Evolutionary conservation across 208 protist genomes (phyloP).

Genomic region (Trypanosoma rangeli): DNA sequence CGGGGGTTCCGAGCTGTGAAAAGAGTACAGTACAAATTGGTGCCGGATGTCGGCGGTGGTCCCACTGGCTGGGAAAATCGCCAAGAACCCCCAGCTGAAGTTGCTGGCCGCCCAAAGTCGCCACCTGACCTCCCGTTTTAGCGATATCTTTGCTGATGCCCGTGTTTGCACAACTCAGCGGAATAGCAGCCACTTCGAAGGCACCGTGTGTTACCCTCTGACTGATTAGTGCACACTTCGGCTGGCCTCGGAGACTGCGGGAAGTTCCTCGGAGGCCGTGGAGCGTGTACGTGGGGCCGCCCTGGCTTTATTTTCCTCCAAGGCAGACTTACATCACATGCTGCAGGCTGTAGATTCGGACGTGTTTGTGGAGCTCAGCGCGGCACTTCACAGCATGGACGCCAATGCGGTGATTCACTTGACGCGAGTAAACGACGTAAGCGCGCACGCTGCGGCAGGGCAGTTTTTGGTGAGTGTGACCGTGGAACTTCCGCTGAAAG

Average conservation of each 20-base stretch:
- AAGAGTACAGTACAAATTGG: neutral
- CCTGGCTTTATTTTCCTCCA: conserved; percentile 23
- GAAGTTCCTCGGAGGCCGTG: conserved; percentile 18
- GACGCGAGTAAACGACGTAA: neutral
- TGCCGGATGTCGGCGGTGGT: conserved; percentile 21
- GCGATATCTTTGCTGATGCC: conserved; percentile 23
- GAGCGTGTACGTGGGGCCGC: conserved; percentile 28
- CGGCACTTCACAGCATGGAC: conserved; percentile 23
- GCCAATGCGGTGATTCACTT: conserved; percentile 26
- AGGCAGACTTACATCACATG: conserved; percentile 22
- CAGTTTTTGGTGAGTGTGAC: conserved; percentile 26
- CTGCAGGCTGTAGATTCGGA: conserved; percentile 31
- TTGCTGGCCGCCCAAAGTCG: conserved; percentile 40
- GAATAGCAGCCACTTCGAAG: conserved; percentile 31
- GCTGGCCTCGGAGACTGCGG: conserved; percentile 21
- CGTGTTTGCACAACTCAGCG: conserved; percentile 13
- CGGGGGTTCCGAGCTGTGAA: neutral
- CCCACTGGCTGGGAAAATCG: conserved; percentile 33
- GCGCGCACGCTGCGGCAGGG: neutral
- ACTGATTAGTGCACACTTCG: conserved; percentile 25
- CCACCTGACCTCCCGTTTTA: conserved; percentile 41
- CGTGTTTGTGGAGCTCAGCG: conserved; percentile 31
- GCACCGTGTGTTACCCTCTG: conserved; percentile 32
- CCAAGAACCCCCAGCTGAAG: conserved; percentile 37
- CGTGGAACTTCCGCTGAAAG: conserved; percentile 20